phyloP scores from a whole-genome alignment of 139 green algal species.

The Micractinium sp. region DNA sequence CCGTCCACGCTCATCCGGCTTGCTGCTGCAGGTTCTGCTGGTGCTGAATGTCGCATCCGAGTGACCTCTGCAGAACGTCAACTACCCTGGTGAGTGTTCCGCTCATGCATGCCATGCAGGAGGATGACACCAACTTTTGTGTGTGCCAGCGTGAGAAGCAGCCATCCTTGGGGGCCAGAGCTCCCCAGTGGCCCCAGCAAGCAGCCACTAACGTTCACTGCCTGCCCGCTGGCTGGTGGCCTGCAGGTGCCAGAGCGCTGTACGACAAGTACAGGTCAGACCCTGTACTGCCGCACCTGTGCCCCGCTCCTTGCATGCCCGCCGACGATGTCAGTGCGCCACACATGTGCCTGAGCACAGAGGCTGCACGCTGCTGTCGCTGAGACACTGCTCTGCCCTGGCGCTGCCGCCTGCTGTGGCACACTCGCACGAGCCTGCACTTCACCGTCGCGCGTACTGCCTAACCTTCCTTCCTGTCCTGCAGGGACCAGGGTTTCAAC shows the following conservation, averaged over 20 bases:
- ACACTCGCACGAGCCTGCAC: too few species aligned
- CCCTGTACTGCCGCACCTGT: background rate
- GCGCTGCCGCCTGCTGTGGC: background rate
- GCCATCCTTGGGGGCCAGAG: background rate
- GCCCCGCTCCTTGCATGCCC: too few species aligned
- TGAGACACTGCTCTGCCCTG: background rate
- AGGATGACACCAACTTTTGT: background rate
- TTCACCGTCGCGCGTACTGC: too few species aligned
- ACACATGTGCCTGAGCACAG: background rate
- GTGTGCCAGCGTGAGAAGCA: background rate
- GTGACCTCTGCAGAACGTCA: slow-evolving; percentile 79
- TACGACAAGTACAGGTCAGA: slow-evolving; percentile 29
- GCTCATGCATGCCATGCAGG: background rate
- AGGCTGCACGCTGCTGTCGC: background rate
- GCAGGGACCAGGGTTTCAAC: slow-evolving; percentile 78
- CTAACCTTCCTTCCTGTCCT: background rate
- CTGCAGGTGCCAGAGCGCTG: slow-evolving; percentile 15
- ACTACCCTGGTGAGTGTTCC: slow-evolving; percentile 59
- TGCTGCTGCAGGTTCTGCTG: slow-evolving; percentile 61
- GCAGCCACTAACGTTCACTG: too few species aligned
- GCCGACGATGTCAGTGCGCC: too few species aligned
- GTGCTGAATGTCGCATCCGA: slow-evolving; percentile 81
- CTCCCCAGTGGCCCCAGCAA: too few species aligned
- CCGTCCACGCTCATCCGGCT: background rate
- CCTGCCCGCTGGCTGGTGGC: too few species aligned